Percentiles rank a stretch among this genome's conserved stretches.
phyloP scores from a whole-genome alignment of 169 alveolate species.

The Besnoitia besnoiti region DNA sequence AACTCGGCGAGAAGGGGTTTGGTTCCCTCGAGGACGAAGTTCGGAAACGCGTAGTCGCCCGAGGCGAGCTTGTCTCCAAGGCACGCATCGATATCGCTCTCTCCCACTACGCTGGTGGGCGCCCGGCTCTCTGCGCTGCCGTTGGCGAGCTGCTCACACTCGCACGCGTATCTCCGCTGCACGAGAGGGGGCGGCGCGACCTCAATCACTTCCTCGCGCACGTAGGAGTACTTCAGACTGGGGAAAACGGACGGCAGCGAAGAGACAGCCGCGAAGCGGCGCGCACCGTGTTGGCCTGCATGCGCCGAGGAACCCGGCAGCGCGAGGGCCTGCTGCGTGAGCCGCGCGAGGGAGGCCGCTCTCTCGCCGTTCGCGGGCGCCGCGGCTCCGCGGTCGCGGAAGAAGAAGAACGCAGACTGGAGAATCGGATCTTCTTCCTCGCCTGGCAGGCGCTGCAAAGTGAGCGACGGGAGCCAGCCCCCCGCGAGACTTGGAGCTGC shows the following conservation, averaged over 20 bases:
- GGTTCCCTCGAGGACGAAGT: slow-evolving; percentile 23
- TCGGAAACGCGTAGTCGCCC: slow-evolving; percentile 23
- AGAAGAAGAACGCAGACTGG: slow-evolving; percentile 32
- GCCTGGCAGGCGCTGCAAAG: no score
- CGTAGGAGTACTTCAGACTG: slow-evolving; percentile 36
- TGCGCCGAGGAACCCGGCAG: background rate
- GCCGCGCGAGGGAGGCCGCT: background rate
- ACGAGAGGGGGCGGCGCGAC: slow-evolving; percentile 37
- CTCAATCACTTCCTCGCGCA: slow-evolving; percentile 63
- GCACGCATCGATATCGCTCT: slow-evolving; percentile 27
- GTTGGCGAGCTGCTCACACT: background rate
- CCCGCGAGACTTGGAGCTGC: background rate
- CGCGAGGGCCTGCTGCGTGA: background rate
- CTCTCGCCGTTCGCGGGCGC: background rate
- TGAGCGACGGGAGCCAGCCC: no score
- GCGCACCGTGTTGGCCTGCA: background rate
- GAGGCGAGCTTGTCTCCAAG: background rate
- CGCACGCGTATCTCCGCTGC: background rate
- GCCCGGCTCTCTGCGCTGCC: background rate
- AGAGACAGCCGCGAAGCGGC: background rate
- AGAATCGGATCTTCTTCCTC: slow-evolving; percentile 9
- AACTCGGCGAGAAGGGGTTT: background rate
- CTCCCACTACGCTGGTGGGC: background rate
- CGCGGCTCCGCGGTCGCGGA: background rate
- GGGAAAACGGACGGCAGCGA: slow-evolving; percentile 59